These are phyloP conservation scores for Alternaria gansuensis DNA, from an alignment of 2,329 filamentous ascomycete species.

Conservation along the genomic window DNA sequence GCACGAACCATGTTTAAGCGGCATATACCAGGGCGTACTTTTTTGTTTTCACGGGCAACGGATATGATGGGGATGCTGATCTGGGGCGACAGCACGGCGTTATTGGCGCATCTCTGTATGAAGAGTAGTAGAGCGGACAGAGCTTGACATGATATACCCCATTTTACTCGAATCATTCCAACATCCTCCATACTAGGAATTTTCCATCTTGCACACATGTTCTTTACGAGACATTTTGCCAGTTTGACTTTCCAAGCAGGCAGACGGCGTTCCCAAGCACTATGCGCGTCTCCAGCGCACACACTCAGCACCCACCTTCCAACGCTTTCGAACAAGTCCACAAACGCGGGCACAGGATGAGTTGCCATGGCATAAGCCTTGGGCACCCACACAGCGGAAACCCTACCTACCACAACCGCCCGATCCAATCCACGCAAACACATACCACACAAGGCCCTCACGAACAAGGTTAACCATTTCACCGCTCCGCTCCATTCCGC, in stretches of 20 bases:
- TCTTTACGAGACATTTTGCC: background rate
- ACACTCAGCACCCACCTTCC: constrained; percentile 1
- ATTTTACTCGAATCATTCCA: constrained; percentile 18
- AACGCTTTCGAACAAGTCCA: background rate
- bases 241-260: constrained; percentile 11
- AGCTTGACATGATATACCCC: constrained; percentile 37
- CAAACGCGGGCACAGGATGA: background rate
- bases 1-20: constrained; percentile 30
- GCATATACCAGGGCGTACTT: constrained; percentile 35
- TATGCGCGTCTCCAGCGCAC: constrained; percentile 1
- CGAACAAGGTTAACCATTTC: no score
- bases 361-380: background rate
- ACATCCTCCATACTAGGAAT: constrained; percentile 2
- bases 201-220: background rate
- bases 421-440: constrained; percentile 7
- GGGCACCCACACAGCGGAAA: constrained; percentile 3
- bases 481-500: no score
- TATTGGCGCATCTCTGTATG: constrained; percentile 11
- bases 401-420: background rate
- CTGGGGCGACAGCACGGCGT: constrained; percentile 36
- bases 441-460: background rate
- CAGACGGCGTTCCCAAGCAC: constrained; percentile 8
- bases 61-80: constrained; percentile 23
- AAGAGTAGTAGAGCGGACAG: constrained; percentile 8
- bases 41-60: constrained; percentile 12